Evolutionary conservation across 768 basidiomycete species (phyloP).

Genomic region (Kwoniella bestiolae): DNA sequence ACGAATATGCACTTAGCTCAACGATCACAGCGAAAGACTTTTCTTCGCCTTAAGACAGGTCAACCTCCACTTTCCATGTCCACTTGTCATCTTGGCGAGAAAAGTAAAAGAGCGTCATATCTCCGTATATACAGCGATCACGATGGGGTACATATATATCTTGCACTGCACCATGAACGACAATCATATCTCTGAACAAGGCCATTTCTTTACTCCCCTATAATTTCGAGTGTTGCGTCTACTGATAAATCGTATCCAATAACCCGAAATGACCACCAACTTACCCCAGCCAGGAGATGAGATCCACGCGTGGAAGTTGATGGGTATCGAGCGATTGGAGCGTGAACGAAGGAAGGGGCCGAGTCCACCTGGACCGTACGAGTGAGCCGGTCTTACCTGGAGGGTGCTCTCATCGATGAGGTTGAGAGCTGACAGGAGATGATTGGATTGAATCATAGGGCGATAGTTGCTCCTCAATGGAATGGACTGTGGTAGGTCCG

Average conservation of each 20-base stretch:
- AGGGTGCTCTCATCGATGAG: too few species aligned
- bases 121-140: constrained; percentile 13
- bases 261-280: neutral
- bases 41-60: too few species aligned
- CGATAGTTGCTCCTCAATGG: constrained; percentile 8
- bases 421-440: neutral
- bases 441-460: neutral
- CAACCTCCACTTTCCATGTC: constrained; percentile 10
- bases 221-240: neutral
- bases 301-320: neutral
- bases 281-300: constrained; percentile 3
- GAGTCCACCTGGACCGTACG: constrained; percentile 8
- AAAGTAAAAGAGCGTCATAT: constrained; percentile 5
- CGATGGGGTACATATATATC: neutral
- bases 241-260: neutral
- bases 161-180: too few species aligned
- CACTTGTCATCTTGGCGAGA: neutral
- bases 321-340: neutral
- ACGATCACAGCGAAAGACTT: neutral
- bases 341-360: constrained; percentile 1
- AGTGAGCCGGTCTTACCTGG: constrained; percentile 2
- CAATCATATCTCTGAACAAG: too few species aligned
- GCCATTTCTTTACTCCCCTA: too few species aligned
- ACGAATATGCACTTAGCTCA: too few species aligned
- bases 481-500: constrained; percentile 13